Evolutionary conservation across 805 yeast genomes (phyloP).

Genomic region (Candida nemodendra): DNA sequence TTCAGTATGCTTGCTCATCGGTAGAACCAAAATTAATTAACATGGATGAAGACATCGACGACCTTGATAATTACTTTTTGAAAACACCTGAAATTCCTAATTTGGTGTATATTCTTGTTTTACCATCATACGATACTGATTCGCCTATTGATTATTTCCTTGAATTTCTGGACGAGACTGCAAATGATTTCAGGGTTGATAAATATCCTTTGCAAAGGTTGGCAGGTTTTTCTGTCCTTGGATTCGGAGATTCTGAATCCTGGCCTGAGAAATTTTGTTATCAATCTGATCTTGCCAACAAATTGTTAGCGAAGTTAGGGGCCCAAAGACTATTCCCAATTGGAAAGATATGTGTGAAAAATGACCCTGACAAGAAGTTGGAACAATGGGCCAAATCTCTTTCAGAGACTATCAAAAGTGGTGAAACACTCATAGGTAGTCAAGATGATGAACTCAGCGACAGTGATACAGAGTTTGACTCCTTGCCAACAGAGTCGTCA

Average conservation of each 20-base stretch:
- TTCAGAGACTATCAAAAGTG: slow-evolving; percentile 60
- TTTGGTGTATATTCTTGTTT: slow-evolving; percentile 64
- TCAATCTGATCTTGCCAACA: slow-evolving; percentile 75
- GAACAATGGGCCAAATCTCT: slow-evolving; percentile 67
- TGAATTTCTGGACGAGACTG: slow-evolving; percentile 76
- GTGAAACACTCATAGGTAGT: slow-evolving; percentile 60
- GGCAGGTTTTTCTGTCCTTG: slow-evolving; percentile 81
- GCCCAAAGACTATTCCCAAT: slow-evolving; percentile 80
- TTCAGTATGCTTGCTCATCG: slow-evolving; percentile 30
- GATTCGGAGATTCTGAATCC: slow-evolving; percentile 83
- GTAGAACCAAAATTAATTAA: slow-evolving; percentile 55
- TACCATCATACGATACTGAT: slow-evolving; percentile 91
- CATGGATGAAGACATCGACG: slow-evolving; percentile 78
- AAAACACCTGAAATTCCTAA: slow-evolving; percentile 51
- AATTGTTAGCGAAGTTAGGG: slow-evolving; percentile 78
- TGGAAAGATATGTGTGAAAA: slow-evolving; percentile 80
- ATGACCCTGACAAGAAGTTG: slow-evolving; percentile 56
- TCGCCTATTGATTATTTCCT: slow-evolving; percentile 87
- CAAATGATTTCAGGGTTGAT: slow-evolving; percentile 82
- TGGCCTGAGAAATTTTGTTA: slow-evolving; percentile 84
- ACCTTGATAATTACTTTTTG: slow-evolving; percentile 78
- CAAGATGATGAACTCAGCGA: slow-evolving; percentile 18
- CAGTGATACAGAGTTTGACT: slow-evolving; percentile 10
- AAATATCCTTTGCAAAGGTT: slow-evolving; percentile 69
- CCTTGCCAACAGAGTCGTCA: slow-evolving; percentile 25